These are phyloP conservation scores for Metschnikowia drakensbergensis DNA, from an alignment of 805 yeast species.

Conservation along the genomic window DNA sequence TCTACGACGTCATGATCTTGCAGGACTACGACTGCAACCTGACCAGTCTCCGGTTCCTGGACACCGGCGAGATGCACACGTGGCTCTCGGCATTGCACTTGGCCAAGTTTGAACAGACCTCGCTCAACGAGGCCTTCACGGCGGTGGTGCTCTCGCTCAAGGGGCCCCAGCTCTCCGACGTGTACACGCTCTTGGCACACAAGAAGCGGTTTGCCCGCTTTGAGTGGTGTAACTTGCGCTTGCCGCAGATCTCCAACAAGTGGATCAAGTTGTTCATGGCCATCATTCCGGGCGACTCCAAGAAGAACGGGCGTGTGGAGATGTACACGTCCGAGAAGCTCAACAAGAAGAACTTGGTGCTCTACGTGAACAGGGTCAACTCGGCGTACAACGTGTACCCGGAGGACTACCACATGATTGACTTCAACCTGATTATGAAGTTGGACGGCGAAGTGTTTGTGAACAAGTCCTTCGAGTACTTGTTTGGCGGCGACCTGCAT, in stretches of 20 bases:
- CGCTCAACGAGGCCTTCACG: slow-evolving; percentile 59
- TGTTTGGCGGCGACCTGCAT: slow-evolving; percentile 22
- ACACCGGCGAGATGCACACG: slow-evolving; percentile 20
- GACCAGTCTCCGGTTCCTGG: slow-evolving; percentile 24
- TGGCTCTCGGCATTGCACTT: slow-evolving; percentile 51
- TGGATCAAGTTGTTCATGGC: slow-evolving; percentile 57
- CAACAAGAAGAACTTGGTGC: slow-evolving; percentile 48
- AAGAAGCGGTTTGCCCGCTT: slow-evolving; percentile 45
- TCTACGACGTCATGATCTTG: slow-evolving; percentile 22
- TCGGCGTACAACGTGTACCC: slow-evolving; percentile 58
- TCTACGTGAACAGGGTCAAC: slow-evolving; percentile 43
- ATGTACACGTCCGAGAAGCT: slow-evolving; percentile 49
- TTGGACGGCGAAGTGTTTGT: slow-evolving; percentile 52
- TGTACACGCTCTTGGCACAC: slow-evolving; percentile 51
- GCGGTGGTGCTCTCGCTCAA: slow-evolving; percentile 59
- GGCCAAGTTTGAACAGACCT: slow-evolving; percentile 53
- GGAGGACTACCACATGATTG: slow-evolving; percentile 52
- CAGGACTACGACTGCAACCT: slow-evolving; percentile 29
- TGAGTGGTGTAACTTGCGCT: slow-evolving; percentile 62
- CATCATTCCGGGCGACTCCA: slow-evolving; percentile 43
- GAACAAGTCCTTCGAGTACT: slow-evolving; percentile 36
- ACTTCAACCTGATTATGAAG: slow-evolving; percentile 53
- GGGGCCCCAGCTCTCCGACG: slow-evolving; percentile 54
- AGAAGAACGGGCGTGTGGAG: slow-evolving; percentile 50
- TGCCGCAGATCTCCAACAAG: slow-evolving; percentile 53